Evolutionary conservation across 345 rosid genomes (phyloP).

Genomic region (Pseudoturritis turrita): DNA sequence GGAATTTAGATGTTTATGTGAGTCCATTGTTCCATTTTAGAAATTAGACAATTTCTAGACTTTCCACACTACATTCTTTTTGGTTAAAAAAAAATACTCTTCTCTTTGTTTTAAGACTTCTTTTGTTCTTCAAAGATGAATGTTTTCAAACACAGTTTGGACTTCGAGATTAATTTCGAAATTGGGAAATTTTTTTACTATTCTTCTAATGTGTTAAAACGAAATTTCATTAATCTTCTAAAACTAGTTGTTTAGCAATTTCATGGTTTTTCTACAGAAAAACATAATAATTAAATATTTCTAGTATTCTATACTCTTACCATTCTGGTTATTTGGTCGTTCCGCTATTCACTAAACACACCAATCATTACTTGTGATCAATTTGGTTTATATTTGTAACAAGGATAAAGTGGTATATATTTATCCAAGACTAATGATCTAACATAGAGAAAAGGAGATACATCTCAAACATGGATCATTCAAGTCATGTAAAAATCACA

Average conservation of each 20-base stretch:
- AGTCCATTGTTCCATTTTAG: too few species aligned
- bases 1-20: too few species aligned
- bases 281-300: neutral
- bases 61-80: too few species aligned
- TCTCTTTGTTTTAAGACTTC: too few species aligned
- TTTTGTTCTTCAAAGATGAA: too few species aligned
- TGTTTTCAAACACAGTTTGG: too few species aligned
- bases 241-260: neutral
- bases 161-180: neutral
- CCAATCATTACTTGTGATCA: neutral
- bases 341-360: neutral
- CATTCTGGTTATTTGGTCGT: neutral
- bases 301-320: neutral
- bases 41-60: too few species aligned
- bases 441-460: conserved; percentile 10
- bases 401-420: neutral
- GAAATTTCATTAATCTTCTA: neutral
- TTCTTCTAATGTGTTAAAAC: neutral
- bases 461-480: conserved; percentile 20
- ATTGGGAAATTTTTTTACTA: neutral
- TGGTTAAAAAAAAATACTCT: too few species aligned
- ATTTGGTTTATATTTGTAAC: neutral
- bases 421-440: conserved; percentile 7
- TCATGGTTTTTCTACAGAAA: neutral
- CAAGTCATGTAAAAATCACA: conserved; percentile 23